Evolutionary conservation across 225 moss, liverwort and hornwort genomes (phyloP).

Genomic region (Physcomitrium patens): DNA sequence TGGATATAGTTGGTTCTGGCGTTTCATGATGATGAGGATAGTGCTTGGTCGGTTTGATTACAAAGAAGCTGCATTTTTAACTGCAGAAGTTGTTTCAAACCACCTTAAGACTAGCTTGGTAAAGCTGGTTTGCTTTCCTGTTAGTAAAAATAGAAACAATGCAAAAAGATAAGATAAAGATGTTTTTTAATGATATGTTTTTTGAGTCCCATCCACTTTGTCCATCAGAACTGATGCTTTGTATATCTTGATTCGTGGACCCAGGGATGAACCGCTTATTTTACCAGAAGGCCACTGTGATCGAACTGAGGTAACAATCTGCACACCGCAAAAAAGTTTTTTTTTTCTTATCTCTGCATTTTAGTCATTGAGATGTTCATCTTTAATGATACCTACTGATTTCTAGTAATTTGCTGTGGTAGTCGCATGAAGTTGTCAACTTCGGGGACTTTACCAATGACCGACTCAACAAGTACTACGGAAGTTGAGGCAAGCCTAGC

Average conservation of each 20-base stretch:
- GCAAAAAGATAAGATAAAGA: no score
- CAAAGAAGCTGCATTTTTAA: conserved; percentile 21
- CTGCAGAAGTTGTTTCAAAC: conserved; percentile 3
- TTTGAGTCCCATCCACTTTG: neutral
- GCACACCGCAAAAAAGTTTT: neutral
- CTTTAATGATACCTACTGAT: conserved; percentile 20
- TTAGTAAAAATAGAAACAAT: no score
- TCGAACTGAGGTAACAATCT: conserved; percentile 33
- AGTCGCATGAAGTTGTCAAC: conserved; percentile 38
- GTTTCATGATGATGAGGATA: conserved; percentile 12
- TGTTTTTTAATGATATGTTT: neutral
- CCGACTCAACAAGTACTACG: conserved; percentile 54
- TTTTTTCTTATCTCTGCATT: conserved; percentile 3
- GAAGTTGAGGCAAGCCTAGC: conserved; percentile 32
- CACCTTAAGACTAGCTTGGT: neutral
- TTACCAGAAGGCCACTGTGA: conserved; percentile 28
- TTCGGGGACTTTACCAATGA: conserved; percentile 66
- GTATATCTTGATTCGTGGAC: conserved; percentile 25
- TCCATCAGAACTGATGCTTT: conserved; percentile 15
- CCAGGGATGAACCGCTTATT: conserved; percentile 62
- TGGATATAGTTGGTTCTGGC: neutral
- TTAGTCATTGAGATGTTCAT: neutral
- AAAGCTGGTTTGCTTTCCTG: neutral
- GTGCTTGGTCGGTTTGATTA: neutral
- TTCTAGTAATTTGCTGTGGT: conserved; percentile 24